Base-by-base conservation (phyloP, 257 asterid species). In the Solanum verrucosum region DNA sequence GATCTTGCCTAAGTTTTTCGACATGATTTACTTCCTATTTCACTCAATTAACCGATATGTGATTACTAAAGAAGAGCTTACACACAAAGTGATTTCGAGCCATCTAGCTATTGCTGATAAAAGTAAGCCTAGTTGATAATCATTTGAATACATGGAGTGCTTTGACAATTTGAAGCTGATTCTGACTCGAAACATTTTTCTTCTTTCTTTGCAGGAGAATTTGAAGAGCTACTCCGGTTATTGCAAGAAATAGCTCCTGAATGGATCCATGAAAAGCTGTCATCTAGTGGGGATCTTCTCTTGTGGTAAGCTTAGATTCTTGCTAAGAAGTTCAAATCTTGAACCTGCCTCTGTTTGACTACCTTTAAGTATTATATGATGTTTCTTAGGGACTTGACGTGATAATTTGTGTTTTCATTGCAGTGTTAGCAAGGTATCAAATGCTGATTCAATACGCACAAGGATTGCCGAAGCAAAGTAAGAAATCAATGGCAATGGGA, bases 191-290 rank as follows among this genome's bases (percentile, higher is more conserved):
- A 83, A 84, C 73, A 3, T 5, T 25, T 79, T 16, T 87, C 35
- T 77, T 77, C 84, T 46, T 35, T 84, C 56, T 84, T 83, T 85
- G 88, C 96, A 97, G 99, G 91, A 71, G 98, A 93, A 89, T 92
- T 91, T 35, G 99, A 95, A 87, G 98, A 93, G 40, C 95, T 93
- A 87, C 94, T 97, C 16, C 90, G 92, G 77, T 87, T 97, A 91
- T 92, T 97, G 92, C 94, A 84, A 90, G 98, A 95, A 88, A 88
- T 95, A 44, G 98, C 93, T 86, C 99, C 98, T 0, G 98, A 97
- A 87, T 97, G 98, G 98, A 95, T 96, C 82, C 85, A 91, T 25
- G 96, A 95, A 89, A 95, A 95, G 91, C 11, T 86, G 34, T 87
- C 92, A 7, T 89, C 89, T 60, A 93, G 94, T 31, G 98, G 98